Evolutionary conservation across 805 yeast species (phyloP).

Genomic region (Starmerella sp.): DNA sequence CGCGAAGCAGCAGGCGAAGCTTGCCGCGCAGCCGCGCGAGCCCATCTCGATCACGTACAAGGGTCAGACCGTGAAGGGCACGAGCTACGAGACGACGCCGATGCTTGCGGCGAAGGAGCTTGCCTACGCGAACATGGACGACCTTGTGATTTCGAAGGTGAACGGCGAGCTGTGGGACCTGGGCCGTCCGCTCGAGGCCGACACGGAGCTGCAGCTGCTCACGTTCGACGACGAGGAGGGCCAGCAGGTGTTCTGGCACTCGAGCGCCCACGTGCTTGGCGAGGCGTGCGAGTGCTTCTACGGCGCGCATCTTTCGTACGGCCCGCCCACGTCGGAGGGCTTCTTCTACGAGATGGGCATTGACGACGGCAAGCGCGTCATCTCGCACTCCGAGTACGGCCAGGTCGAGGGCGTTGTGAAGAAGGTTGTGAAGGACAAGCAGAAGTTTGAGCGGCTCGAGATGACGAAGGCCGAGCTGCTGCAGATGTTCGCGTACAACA

Average conservation of each 20-base stretch:
- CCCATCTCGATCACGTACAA: slow-evolving; percentile 75
- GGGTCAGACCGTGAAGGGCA: slow-evolving; percentile 67
- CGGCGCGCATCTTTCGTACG: slow-evolving; percentile 86
- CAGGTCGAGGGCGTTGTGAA: slow-evolving; percentile 77
- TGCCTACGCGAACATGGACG: slow-evolving; percentile 78
- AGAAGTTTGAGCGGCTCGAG: slow-evolving; percentile 85
- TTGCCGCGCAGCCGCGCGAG: slow-evolving; percentile 49
- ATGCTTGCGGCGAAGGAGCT: slow-evolving; percentile 71
- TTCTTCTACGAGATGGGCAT: slow-evolving; percentile 94
- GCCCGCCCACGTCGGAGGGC: slow-evolving; percentile 97
- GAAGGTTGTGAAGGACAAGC: slow-evolving; percentile 87
- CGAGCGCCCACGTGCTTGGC: slow-evolving; percentile 95
- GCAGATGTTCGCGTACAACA: slow-evolving; percentile 89
- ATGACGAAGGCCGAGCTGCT: slow-evolving; percentile 84
- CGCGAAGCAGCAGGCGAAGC: slow-evolving; percentile 60
- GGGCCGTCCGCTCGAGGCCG: slow-evolving; percentile 82
- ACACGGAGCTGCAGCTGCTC: slow-evolving; percentile 56
- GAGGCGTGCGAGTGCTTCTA: slow-evolving; percentile 95
- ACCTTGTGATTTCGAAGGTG: slow-evolving; percentile 83
- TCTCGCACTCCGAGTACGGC: slow-evolving; percentile 72
- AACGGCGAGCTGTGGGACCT: slow-evolving; percentile 90
- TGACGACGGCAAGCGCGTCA: slow-evolving; percentile 60
- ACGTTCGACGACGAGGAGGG: slow-evolving; percentile 94
- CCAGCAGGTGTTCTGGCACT: slow-evolving; percentile 95
- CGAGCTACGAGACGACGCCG: slow-evolving; percentile 84